phyloP scores from a whole-genome alignment of 2,329 filamentous ascomycete species.

The Curvularia verruculosa region DNA sequence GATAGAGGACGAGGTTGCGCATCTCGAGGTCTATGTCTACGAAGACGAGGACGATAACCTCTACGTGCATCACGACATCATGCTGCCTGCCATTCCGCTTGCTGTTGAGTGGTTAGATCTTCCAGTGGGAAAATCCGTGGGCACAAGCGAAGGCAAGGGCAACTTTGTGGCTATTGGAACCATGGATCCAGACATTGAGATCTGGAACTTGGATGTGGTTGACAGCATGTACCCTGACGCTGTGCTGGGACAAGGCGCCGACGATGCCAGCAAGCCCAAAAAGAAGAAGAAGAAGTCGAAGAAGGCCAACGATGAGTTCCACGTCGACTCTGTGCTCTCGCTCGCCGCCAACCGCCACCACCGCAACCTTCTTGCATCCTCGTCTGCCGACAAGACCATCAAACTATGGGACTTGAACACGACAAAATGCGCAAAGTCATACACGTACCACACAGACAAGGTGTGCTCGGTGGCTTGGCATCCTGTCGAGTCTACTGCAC shows the following conservation, averaged over 20 bases:
- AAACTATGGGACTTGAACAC: constrained; percentile 98
- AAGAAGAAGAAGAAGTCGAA: constrained; percentile 91
- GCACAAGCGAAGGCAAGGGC: constrained; percentile 66
- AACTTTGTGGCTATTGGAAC: constrained; percentile 96
- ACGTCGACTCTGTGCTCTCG: constrained; percentile 91
- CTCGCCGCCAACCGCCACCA: constrained; percentile 92
- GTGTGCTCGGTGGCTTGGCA: constrained; percentile 97
- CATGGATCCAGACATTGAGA: constrained; percentile 97
- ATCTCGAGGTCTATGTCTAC: constrained; percentile 96
- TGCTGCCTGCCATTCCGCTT: constrained; percentile 95
- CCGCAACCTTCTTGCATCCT: constrained; percentile 90
- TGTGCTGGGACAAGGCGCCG: constrained; percentile 76
- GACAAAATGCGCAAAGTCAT: constrained; percentile 91
- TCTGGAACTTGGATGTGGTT: constrained; percentile 95
- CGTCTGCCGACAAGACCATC: constrained; percentile 94
- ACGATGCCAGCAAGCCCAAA: constrained; percentile 63
- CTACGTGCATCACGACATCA: constrained; percentile 99
- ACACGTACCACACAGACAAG: constrained; percentile 95
- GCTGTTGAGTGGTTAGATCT: constrained; percentile 96
- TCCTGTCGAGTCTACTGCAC: constrained; percentile 80
- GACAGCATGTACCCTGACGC: constrained; percentile 99
- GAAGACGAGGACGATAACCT: constrained; percentile 95
- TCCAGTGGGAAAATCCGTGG: constrained; percentile 71
- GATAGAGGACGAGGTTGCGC: constrained; percentile 95
- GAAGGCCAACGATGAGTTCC: constrained; percentile 88